These are phyloP conservation scores for Polyplosphaeria fusca DNA, from an alignment of 495 filamentous ascomycete genomes.

Conservation along the genomic window DNA sequence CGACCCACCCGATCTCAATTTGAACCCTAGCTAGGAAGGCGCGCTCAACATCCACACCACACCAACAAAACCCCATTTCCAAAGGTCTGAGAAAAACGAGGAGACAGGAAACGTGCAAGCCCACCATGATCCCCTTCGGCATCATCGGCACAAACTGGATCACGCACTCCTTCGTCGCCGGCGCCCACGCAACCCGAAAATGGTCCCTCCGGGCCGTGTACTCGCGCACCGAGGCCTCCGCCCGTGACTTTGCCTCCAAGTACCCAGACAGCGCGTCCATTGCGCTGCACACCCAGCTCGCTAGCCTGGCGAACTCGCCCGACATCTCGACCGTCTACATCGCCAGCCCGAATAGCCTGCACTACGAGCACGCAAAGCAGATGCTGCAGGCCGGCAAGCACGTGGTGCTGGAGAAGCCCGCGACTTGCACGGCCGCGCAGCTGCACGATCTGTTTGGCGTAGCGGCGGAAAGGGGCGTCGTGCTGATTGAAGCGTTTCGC, in stretches of 20 bases:
- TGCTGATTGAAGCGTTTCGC: slow-evolving; percentile 40
- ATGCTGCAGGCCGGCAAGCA: slow-evolving; percentile 76
- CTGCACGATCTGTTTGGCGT: slow-evolving; percentile 66
- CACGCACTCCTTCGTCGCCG: slow-evolving; percentile 38
- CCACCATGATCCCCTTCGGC: slow-evolving; percentile 32
- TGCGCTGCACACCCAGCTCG: slow-evolving; percentile 34
- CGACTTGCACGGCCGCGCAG: slow-evolving; percentile 69
- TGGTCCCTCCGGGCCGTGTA: slow-evolving; percentile 40
- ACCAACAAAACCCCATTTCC: too few relatives aligned
- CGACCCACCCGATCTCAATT: too few relatives aligned
- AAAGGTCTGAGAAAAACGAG: too few relatives aligned
- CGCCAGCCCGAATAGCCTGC: slow-evolving; percentile 52
- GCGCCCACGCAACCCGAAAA: slow-evolving; percentile 35
- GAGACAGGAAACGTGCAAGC: too few relatives aligned
- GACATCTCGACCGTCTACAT: slow-evolving; percentile 50
- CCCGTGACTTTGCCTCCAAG: slow-evolving; percentile 32
- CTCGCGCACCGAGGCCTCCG: slow-evolving; percentile 37
- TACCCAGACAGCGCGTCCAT: slow-evolving; percentile 16
- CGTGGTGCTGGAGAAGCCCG: slow-evolving; percentile 87
- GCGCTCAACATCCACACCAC: too few relatives aligned
- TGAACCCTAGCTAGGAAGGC: too few relatives aligned
- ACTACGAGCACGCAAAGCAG: slow-evolving; percentile 62
- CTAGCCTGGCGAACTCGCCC: slow-evolving; percentile 38
- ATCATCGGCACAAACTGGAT: slow-evolving; percentile 42
- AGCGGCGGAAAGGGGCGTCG: slow-evolving; percentile 51